These are phyloP conservation scores for Trichosporon coremiiforme DNA, from an alignment of 1,284 basidiomycete genomes.

Conservation along the genomic window DNA sequence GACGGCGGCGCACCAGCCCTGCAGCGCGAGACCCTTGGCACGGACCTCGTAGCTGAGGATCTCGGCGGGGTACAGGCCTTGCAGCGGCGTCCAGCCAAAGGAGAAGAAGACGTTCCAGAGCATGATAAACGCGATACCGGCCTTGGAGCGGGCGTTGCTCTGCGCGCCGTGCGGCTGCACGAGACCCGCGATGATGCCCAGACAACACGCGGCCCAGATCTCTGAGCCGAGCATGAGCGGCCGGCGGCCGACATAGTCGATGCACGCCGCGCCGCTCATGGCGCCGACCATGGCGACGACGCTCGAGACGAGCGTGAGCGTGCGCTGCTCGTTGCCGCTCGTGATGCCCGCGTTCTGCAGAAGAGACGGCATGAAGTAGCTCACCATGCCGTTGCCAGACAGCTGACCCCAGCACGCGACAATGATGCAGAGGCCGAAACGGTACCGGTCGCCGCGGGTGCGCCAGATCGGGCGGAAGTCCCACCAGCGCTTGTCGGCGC, in stretches of 20 bases:
- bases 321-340: constrained; percentile 34
- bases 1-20: constrained; percentile 33
- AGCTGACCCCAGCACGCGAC: constrained; percentile 43
- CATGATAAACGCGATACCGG: constrained; percentile 42
- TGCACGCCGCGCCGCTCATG: constrained; percentile 35
- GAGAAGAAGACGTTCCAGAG: constrained; percentile 44
- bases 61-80: constrained; percentile 63
- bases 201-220: constrained; percentile 16
- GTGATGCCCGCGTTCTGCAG: constrained; percentile 40
- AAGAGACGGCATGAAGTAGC: constrained; percentile 52
- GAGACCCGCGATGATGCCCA: constrained; percentile 41
- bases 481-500: constrained; percentile 58
- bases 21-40: constrained; percentile 59
- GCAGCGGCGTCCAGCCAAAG: constrained; percentile 64
- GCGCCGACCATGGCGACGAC: constrained; percentile 40
- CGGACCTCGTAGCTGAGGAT: constrained; percentile 62
- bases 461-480: constrained; percentile 63
- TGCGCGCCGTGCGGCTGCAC: constrained; percentile 32
- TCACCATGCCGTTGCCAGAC: constrained; percentile 48
- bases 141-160: constrained; percentile 33
- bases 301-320: constrained; percentile 41
- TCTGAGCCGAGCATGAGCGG: constrained; percentile 36
- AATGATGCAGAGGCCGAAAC: constrained; percentile 61
- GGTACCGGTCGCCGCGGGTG: constrained; percentile 59
- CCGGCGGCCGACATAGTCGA: constrained; percentile 42